A percentile compares a stretch with the other conserved stretches of the same genome.
Conservation (phyloP, 75 land plant species). For the Isoetes taiwanensis region DNA sequence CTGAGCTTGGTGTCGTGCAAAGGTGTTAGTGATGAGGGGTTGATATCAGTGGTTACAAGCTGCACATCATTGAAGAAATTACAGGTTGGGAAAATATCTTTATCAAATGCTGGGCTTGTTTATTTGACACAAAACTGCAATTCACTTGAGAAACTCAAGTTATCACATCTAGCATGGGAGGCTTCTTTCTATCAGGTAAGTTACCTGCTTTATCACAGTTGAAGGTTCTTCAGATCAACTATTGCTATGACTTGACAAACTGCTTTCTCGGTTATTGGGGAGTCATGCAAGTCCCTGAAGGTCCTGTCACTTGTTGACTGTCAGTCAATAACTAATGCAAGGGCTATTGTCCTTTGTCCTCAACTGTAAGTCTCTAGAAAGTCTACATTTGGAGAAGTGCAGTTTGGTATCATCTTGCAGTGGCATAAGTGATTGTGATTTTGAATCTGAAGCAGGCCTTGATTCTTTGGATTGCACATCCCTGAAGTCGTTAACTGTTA, state of each 20-base stretch:
- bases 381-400: constrained; percentile 65
- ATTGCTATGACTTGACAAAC: too few relatives aligned
- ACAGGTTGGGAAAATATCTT: constrained; percentile 49
- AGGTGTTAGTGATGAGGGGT: constrained; percentile 41
- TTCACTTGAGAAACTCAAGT: too few relatives aligned
- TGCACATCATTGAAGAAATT: constrained; percentile 36
- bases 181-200: too few relatives aligned
- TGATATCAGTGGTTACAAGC: constrained; percentile 37
- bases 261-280: too few relatives aligned
- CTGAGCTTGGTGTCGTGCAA: constrained; percentile 51
- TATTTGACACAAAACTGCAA: constrained; percentile 49
- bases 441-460: not conserved
- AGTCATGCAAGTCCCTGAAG: too few relatives aligned
- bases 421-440: constrained; percentile 32
- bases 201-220: too few relatives aligned
- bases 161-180: too few relatives aligned
- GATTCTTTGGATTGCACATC: constrained; percentile 23
- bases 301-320: constrained; percentile 35
- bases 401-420: constrained; percentile 51
- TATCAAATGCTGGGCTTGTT: constrained; percentile 49
- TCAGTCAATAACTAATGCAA: constrained; percentile 30
- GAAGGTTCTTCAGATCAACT: too few relatives aligned
- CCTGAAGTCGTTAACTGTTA: constrained; percentile 45
- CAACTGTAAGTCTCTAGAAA: constrained; percentile 43
- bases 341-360: constrained; percentile 44